A percentile compares a stretch with the other conserved stretches of the same genome.
These are phyloP conservation scores for Hypoxylon sp. DNA, from an alignment of 2,329 filamentous ascomycete species.

Conservation along the genomic window DNA sequence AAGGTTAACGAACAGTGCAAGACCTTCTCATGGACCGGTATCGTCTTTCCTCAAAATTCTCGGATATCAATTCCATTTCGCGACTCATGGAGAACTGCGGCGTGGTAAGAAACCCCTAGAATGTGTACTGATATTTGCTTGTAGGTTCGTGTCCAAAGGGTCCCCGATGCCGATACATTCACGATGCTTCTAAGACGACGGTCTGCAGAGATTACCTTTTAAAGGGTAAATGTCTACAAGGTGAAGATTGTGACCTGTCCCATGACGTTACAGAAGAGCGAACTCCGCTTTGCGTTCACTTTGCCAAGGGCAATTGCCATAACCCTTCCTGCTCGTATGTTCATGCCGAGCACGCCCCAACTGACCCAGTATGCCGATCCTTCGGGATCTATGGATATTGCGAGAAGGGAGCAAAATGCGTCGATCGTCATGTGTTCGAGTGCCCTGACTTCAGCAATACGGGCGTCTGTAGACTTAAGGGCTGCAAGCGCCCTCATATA, in stretches of 20 bases:
- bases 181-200: conserved; percentile 88
- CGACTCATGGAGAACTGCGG: conserved; percentile 50
- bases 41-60: conserved; percentile 57
- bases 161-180: conserved; percentile 80
- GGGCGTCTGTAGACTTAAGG: conserved; percentile 82
- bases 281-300: conserved; percentile 89
- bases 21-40: conserved; percentile 76
- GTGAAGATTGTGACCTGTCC: conserved; percentile 87
- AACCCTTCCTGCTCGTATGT: conserved; percentile 88
- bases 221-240: conserved; percentile 80
- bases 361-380: conserved; percentile 81
- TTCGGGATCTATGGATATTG: conserved; percentile 93
- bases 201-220: conserved; percentile 89
- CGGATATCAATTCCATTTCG: conserved; percentile 50
- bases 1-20: conserved; percentile 82
- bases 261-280: conserved; percentile 87
- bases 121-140: conserved; percentile 57
- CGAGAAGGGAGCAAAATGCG: conserved; percentile 80
- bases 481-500: conserved; percentile 88
- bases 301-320: conserved; percentile 88
- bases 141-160: conserved; percentile 88
- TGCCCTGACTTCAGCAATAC: conserved; percentile 96
- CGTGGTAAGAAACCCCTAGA: conserved; percentile 55
- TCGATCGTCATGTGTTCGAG: conserved; percentile 88
- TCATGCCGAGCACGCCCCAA: conserved; percentile 81